phyloP scores from a whole-genome alignment of 2,329 filamentous ascomycete species.

The Trichoderma breve region DNA sequence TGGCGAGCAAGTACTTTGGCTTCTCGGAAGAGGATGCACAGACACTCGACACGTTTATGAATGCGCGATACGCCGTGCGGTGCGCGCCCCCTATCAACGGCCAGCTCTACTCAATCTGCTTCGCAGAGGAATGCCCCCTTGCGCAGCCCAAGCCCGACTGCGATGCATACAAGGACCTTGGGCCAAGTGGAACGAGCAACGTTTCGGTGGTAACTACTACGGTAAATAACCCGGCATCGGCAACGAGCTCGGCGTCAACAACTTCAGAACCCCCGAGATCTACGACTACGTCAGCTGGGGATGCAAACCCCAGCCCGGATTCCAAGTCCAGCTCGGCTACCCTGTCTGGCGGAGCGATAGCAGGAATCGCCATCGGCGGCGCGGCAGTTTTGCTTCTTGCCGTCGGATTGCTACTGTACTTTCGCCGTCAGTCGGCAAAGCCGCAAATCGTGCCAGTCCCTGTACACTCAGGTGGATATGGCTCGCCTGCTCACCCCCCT shows the following conservation, averaged over 20 bases:
- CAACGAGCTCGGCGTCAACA: background rate
- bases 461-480: background rate
- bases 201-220: conserved; percentile 17
- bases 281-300: background rate
- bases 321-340: background rate
- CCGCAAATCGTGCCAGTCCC: conserved; percentile 14
- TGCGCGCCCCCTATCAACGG: conserved; percentile 28
- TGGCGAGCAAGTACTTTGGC: conserved; percentile 28
- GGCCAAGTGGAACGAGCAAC: conserved; percentile 23
- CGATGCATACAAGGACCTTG: conserved; percentile 27
- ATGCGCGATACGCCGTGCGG: conserved; percentile 30
- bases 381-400: conserved; percentile 26
- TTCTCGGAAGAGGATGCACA: conserved; percentile 30
- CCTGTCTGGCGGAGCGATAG: conserved; percentile 25
- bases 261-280: background rate
- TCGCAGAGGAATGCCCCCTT: conserved; percentile 29
- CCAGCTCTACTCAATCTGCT: conserved; percentile 31
- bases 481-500: conserved; percentile 11
- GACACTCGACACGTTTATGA: conserved; percentile 27
- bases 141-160: conserved; percentile 30
- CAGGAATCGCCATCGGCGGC: conserved; percentile 29
- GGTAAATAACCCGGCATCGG: background rate
- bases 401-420: conserved; percentile 22
- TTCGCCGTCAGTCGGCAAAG: conserved; percentile 20
- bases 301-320: background rate